Evolutionary conservation across 2,329 filamentous ascomycete genomes (phyloP).

Genomic region (Helotiales sp.): DNA sequence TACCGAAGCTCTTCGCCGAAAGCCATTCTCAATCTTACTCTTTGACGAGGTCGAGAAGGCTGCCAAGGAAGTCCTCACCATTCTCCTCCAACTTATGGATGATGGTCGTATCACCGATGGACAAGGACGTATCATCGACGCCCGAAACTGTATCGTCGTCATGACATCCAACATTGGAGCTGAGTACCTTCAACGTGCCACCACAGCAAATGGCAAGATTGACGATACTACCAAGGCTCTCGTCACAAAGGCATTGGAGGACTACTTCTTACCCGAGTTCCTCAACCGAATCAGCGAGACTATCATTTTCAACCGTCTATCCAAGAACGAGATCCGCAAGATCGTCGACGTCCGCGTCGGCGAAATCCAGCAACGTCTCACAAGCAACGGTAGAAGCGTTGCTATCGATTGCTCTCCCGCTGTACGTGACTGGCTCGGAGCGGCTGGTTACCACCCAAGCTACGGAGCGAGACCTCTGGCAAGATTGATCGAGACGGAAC

Average conservation of each 20-base stretch:
- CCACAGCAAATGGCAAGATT: constrained; percentile 79
- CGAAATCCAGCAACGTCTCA: constrained; percentile 93
- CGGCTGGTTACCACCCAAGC: constrained; percentile 89
- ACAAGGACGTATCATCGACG: constrained; percentile 92
- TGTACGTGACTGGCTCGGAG: constrained; percentile 91
- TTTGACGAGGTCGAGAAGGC: constrained; percentile 99
- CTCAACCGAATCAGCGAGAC: constrained; percentile 95
- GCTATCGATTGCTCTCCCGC: constrained; percentile 80
- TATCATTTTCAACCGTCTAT: constrained; percentile 98
- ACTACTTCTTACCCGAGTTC: constrained; percentile 98
- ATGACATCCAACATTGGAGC: constrained; percentile 98
- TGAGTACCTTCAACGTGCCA: constrained; percentile 84
- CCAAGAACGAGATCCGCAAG: constrained; percentile 84
- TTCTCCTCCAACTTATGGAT: constrained; percentile 98
- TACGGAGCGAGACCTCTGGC: constrained; percentile 91
- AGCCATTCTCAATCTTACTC: constrained; percentile 95
- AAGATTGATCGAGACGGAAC: constrained; percentile 94
- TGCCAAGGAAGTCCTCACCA: constrained; percentile 94
- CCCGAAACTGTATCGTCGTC: constrained; percentile 97
- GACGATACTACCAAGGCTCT: constrained; percentile 85
- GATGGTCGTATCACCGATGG: constrained; percentile 98
- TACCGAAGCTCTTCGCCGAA: constrained; percentile 89
- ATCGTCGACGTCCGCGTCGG: constrained; percentile 89
- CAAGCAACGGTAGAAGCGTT: constrained; percentile 83
- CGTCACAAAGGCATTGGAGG: constrained; percentile 87